These are phyloP conservation scores for Cydonia oblonga DNA, from an alignment of 331 rosid genomes.

Conservation along the genomic window DNA sequence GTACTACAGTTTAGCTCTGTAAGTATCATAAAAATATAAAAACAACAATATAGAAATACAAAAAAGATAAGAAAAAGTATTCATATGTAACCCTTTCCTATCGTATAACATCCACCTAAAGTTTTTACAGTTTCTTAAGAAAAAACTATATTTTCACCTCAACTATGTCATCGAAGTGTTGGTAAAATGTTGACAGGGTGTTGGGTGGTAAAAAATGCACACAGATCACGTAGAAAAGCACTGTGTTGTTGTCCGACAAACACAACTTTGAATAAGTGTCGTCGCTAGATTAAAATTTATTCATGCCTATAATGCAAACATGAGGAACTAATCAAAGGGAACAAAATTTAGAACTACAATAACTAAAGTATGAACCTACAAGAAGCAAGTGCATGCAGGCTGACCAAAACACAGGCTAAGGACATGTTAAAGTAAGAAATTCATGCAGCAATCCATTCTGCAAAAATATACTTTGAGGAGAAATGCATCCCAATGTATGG, in stretches of 20 bases:
- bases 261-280: not conserved
- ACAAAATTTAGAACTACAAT: not conserved
- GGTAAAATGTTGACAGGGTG: not conserved
- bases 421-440: not conserved
- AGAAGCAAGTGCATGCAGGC: not conserved
- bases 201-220: not conserved
- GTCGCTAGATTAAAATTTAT: not conserved
- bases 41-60: not conserved
- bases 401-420: not conserved
- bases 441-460: not conserved
- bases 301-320: not conserved
- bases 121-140: not conserved
- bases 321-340: not conserved
- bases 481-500: not conserved
- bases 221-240: not conserved
- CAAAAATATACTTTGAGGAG: not conserved
- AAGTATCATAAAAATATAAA: not conserved
- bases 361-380: not conserved
- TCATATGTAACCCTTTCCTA: not conserved
- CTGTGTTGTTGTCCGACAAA: not conserved
- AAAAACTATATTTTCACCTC: not conserved
- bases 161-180: not conserved
- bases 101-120: no score
- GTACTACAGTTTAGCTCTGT: no score
- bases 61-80: not conserved